Conservation (phyloP, 2,329 filamentous ascomycete genomes). For the Botrytis aclada region DNA sequence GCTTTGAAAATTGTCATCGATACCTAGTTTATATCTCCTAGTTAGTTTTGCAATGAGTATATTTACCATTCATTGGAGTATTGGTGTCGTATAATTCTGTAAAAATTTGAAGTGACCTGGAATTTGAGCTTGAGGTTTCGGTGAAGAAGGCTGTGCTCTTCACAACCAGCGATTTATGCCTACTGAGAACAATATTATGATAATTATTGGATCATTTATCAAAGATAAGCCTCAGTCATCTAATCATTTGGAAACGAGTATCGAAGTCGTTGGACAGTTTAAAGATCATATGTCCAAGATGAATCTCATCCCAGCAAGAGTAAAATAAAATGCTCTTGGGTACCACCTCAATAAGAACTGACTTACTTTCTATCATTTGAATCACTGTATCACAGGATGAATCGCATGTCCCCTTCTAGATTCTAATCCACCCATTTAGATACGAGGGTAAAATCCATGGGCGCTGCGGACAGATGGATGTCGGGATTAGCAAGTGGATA, state of each 20-base stretch:
- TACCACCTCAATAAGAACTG: background rate
- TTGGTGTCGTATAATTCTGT: no score
- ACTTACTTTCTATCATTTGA: background rate
- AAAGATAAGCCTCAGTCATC: background rate
- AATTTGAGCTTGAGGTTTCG: background rate
- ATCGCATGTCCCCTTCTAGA: no score
- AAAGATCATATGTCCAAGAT: background rate
- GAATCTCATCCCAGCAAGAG: background rate
- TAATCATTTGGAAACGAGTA: fast-evolving
- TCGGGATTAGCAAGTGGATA: no score
- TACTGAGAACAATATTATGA: background rate
- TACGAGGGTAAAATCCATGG: no score
- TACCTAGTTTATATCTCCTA: background rate
- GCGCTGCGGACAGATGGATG: no score
- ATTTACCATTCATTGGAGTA: no score
- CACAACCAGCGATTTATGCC: background rate
- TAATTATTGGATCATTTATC: background rate
- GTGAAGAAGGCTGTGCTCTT: background rate
- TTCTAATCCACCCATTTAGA: no score
- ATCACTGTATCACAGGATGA: background rate
- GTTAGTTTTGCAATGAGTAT: background rate
- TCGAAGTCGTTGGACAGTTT: background rate
- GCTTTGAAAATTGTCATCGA: background rate
- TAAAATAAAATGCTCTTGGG: background rate
- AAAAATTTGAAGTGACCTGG: background rate